phyloP scores from a whole-genome alignment of 129 eudicot genomes.

The Scalesia atractyloides region DNA sequence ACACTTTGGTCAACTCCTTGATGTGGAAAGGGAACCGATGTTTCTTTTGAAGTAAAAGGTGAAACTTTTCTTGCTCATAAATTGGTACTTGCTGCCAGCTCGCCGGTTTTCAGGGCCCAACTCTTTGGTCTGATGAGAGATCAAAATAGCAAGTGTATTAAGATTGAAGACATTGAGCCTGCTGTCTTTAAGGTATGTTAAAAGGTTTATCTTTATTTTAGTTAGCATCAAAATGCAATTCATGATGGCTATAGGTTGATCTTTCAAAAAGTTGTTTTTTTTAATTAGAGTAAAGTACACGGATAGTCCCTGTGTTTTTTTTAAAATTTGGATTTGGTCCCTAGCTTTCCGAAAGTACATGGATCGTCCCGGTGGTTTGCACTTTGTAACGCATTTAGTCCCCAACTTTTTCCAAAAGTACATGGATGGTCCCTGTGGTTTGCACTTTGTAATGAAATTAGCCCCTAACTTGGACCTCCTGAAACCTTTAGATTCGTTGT shows the following conservation, averaged over 20 bases:
- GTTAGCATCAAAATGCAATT: slow-evolving; percentile 16
- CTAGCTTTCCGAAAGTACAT: neutral
- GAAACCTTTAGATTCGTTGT: too few species aligned
- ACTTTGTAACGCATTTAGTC: too few species aligned
- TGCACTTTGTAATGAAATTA: too few species aligned
- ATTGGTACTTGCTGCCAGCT: slow-evolving; percentile 84
- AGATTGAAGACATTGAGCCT: slow-evolving; percentile 68
- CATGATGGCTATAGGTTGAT: neutral
- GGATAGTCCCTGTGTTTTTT: neutral
- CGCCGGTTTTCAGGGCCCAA: slow-evolving; percentile 87
- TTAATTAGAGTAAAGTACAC: neutral
- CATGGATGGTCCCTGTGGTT: too few species aligned
- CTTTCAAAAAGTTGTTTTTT: neutral
- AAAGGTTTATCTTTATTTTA: neutral
- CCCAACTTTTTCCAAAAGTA: too few species aligned
- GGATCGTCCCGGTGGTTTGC: too few species aligned
- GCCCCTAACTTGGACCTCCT: too few species aligned
- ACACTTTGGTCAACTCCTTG: slow-evolving; percentile 83
- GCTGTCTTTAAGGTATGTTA: slow-evolving; percentile 66
- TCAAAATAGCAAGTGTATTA: slow-evolving; percentile 50
- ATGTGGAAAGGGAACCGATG: slow-evolving; percentile 64
- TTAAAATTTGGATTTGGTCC: neutral
- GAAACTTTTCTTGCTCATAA: slow-evolving; percentile 76
- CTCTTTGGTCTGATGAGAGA: slow-evolving; percentile 91
- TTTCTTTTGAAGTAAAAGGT: slow-evolving; percentile 67